These are phyloP conservation scores for Thuidium tamariscinum DNA, from an alignment of 225 moss, liverwort and hornwort genomes.

Conservation along the genomic window DNA sequence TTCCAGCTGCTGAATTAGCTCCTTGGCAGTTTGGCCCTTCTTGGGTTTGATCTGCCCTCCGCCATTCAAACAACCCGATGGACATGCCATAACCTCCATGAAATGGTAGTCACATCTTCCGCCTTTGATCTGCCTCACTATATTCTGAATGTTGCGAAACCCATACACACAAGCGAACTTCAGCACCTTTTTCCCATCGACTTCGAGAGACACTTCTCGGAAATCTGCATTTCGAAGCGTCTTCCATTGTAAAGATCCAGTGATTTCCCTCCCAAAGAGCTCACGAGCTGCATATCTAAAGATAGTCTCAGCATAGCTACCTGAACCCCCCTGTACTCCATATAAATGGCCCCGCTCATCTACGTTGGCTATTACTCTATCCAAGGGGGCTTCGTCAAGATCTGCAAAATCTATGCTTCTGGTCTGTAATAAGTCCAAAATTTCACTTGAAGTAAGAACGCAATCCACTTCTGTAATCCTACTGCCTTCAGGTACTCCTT, in stretches of 20 bases:
- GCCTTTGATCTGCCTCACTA: slow-evolving; percentile 82
- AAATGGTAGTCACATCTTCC: slow-evolving; percentile 84
- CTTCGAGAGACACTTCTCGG: slow-evolving; percentile 57
- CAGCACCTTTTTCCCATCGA: slow-evolving; percentile 61
- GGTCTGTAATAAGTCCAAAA: slow-evolving; percentile 62
- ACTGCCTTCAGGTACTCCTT: not conserved
- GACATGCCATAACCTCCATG: slow-evolving; percentile 98
- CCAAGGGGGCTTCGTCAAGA: slow-evolving; percentile 65
- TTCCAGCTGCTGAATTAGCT: slow-evolving; percentile 83
- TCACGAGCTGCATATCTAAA: slow-evolving; percentile 68
- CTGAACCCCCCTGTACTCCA: slow-evolving; percentile 85
- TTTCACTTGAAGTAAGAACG: slow-evolving; percentile 88
- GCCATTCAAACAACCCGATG: slow-evolving; percentile 92
- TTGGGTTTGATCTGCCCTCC: slow-evolving; percentile 94
- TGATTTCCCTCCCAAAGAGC: slow-evolving; percentile 56
- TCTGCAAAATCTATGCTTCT: slow-evolving; percentile 43
- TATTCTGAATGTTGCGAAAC: slow-evolving; percentile 87
- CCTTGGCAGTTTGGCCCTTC: slow-evolving; percentile 76
- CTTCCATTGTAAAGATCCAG: slow-evolving; percentile 59
- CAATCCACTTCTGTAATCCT: slow-evolving; percentile 83
- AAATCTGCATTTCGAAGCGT: slow-evolving; percentile 80
- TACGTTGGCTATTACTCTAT: slow-evolving; percentile 67
- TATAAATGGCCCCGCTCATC: slow-evolving; percentile 73
- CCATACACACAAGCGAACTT: slow-evolving; percentile 94
- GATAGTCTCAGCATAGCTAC: slow-evolving; percentile 81